Evolutionary conservation across 1,284 basidiomycete genomes (phyloP).

Genomic region (Moniliella sp.): DNA sequence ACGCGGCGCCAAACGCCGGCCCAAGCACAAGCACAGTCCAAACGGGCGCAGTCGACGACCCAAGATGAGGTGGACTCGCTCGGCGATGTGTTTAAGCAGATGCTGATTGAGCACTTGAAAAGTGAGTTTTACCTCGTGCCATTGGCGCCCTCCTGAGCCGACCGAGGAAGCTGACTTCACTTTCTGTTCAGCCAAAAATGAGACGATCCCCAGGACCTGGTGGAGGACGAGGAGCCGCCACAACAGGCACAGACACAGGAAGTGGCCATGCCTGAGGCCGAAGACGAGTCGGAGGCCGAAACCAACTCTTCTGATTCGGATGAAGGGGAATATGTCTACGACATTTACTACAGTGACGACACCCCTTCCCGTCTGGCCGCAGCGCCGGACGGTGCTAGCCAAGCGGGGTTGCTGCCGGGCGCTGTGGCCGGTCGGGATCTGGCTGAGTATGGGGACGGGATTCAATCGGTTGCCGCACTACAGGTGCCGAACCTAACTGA

Average conservation of each 20-base stretch:
- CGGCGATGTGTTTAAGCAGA: slow-evolving; percentile 13
- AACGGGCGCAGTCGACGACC: slow-evolving; percentile 1
- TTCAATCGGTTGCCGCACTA: not conserved
- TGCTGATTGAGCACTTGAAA: slow-evolving; percentile 14
- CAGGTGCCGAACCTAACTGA: not conserved
- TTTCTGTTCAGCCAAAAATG: slow-evolving; percentile 7
- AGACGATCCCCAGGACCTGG: slow-evolving; percentile 8
- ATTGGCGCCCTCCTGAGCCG: too few species aligned
- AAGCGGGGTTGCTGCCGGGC: not conserved
- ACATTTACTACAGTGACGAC: slow-evolving; percentile 29
- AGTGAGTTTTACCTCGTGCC: too few species aligned
- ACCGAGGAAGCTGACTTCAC: too few species aligned
- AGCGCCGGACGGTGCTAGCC: not conserved
- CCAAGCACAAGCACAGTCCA: too few species aligned
- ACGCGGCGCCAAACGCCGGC: not conserved
- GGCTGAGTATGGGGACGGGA: too few species aligned
- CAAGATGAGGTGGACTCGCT: slow-evolving; percentile 14
- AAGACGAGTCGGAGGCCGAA: slow-evolving; percentile 1
- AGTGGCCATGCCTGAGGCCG: too few species aligned
- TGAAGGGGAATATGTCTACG: slow-evolving; percentile 24
- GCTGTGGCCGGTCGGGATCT: not conserved
- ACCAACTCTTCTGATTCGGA: slow-evolving; percentile 3
- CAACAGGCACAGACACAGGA: too few species aligned
- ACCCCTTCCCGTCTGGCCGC: slow-evolving; percentile 3
- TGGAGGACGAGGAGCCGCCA: slow-evolving; percentile 2